phyloP scores from a whole-genome alignment of 306 rosid genomes.

The Senna tora region DNA sequence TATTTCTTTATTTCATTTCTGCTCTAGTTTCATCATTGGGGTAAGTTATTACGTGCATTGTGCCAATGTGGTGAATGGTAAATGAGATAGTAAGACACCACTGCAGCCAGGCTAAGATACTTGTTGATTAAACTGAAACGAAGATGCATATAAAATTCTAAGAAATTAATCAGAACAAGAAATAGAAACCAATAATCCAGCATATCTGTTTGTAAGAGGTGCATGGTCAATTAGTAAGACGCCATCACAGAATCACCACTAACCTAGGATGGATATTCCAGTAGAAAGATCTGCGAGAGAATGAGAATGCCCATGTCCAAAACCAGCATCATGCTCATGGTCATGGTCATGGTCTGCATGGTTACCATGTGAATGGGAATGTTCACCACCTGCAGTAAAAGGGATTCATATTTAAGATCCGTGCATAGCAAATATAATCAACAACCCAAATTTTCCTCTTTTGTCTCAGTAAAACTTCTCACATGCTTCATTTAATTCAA shows the following conservation, averaged over 20 bases:
- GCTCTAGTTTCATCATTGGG: neutral
- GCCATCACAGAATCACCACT: conserved; percentile 42
- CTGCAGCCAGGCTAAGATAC: neutral
- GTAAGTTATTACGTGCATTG: too few relatives aligned
- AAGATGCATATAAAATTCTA: conserved; percentile 24
- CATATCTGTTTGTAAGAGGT: conserved; percentile 29
- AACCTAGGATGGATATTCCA: conserved; percentile 85
- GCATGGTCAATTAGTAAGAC: conserved; percentile 29
- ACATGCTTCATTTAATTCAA: neutral
- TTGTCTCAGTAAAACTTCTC: too few relatives aligned
- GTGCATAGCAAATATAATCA: neutral
- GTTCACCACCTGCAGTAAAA: conserved; percentile 68
- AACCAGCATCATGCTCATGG: conserved; percentile 44
- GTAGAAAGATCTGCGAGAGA: conserved; percentile 85
- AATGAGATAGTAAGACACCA: too few relatives aligned
- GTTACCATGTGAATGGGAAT: conserved; percentile 62
- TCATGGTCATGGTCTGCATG: conserved; percentile 57
- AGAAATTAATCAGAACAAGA: conserved; percentile 26
- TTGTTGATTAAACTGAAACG: conserved; percentile 16
- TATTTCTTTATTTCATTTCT: neutral
- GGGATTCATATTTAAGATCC: conserved; percentile 19
- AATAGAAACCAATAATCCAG: conserved; percentile 18
- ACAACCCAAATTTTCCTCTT: neutral
- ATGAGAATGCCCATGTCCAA: conserved; percentile 73
- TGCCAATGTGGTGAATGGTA: neutral